Base-by-base conservation (phyloP, 345 rosid genomes). In the Aquilaria malaccensis region DNA sequence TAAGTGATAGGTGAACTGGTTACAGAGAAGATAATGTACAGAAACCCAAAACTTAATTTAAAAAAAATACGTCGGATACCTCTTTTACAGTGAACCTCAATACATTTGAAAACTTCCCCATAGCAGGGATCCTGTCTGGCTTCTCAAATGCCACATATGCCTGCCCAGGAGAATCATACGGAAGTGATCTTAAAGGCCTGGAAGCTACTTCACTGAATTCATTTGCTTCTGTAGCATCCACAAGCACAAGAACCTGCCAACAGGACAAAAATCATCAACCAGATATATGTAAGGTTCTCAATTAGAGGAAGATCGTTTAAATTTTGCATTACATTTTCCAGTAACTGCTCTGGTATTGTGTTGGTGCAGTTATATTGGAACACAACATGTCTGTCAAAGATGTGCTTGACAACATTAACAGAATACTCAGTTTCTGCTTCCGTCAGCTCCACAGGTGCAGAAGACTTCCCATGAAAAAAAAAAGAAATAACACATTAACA, bases 381-480 rank as follows among this genome's bases (percentile, higher is more conserved):
- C 76, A 94, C 89, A 50, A 90, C 85, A 73, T 90, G 95, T 41
- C 81, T 74, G 70, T 88, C 95, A 65, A 83, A 94, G 13, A 94
- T 85, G 77, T 94, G 99, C 70, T 94, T 90, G 50, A 90, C 88
- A 70, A 77, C 97, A 81, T 88, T 90, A 66, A 94, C 99, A 1
- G 95, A 84, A 56, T 94, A 94, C 70, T 94, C 99, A 46, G 99
- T 94, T 74, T 88, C 99, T 57, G 96, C 90, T 85, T 94, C 99
- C 45, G 99, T 90, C 66, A 90, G 82, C 82, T 94, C 99, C 70
- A 88, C 95, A 53, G 89, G 95, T 45, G 85, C 58, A 37, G 97
- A 82, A 33, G 99, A 90, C 99, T 94, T 83, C 56, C 37, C 55
- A 22, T 72, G 1, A 46, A 64, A 71, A 64, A 71, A 60, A 31